Conservation (phyloP, 106 monocot species). For the Apostasia shenzhenica region DNA sequence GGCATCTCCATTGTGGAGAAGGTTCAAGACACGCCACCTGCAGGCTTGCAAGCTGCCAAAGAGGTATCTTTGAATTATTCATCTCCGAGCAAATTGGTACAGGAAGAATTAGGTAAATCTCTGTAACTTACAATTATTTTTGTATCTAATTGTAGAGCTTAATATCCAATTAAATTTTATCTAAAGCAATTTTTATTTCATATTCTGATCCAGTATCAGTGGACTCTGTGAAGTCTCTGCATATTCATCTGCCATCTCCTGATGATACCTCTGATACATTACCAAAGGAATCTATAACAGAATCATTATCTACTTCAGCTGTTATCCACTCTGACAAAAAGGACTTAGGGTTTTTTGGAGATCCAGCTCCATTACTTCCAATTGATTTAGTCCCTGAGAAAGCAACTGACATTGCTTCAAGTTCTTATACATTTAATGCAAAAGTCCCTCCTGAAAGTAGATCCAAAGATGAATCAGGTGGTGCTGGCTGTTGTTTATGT, state of each 20-base stretch:
- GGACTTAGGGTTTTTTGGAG: conserved; percentile 1
- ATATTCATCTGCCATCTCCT: conserved; percentile 2
- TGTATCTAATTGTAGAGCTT: background rate
- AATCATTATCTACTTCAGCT: conserved; percentile 16
- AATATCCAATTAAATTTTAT: background rate
- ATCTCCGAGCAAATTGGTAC: conserved; percentile 2
- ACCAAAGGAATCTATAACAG: background rate
- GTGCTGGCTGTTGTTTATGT: conserved; percentile 1
- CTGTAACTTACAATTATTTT: background rate
- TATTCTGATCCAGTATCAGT: background rate
- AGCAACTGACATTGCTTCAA: conserved; percentile 4
- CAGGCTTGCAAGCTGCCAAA: conserved; percentile 12
- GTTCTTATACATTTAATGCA: conserved; percentile 9
- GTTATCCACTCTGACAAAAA: background rate
- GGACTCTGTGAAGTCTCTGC: background rate
- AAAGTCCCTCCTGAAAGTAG: background rate
- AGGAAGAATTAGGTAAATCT: conserved; percentile 22
- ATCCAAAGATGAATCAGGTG: conserved; percentile 13
- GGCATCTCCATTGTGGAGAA: conserved; percentile 3
- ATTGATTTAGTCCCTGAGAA: background rate
- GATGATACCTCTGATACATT: conserved; percentile 3
- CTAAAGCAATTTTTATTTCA: background rate
- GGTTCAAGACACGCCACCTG: conserved; percentile 2
- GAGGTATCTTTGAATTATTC: conserved; percentile 7
- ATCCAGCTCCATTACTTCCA: background rate